phyloP scores from a whole-genome alignment of 805 yeast genomes.

The Wickerhamomyces chambardii region DNA sequence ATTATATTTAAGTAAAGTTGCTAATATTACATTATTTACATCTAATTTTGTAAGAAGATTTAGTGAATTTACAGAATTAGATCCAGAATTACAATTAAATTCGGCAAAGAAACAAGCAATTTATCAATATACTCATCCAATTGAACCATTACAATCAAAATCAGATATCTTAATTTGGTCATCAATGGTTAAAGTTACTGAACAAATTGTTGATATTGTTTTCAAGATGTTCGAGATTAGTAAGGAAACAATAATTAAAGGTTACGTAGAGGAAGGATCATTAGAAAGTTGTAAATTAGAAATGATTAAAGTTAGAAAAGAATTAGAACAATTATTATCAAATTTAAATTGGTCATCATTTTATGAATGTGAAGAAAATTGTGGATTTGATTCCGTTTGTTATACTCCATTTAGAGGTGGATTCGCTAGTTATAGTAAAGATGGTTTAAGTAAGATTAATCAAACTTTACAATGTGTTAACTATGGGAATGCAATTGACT shows the following conservation, averaged over 20 bases:
- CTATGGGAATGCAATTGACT: not conserved
- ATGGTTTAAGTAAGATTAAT: not conserved
- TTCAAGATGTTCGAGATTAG: constrained; percentile 26
- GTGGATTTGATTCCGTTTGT: constrained; percentile 41
- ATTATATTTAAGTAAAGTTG: constrained; percentile 11
- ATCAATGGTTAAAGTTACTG: constrained; percentile 31
- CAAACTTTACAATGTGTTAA: not conserved
- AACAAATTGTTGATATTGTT: constrained; percentile 24
- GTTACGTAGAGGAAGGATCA: constrained; percentile 8
- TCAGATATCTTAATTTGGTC: constrained; percentile 43
- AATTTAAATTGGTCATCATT: constrained; percentile 32
- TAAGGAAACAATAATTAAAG: constrained; percentile 14
- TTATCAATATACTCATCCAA: constrained; percentile 38
- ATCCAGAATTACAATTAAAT: constrained; percentile 9
- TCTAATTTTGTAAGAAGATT: constrained; percentile 39
- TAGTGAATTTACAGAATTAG: constrained; percentile 13
- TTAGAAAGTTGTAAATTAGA: constrained; percentile 8
- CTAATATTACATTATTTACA: constrained; percentile 30
- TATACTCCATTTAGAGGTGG: constrained; percentile 51
- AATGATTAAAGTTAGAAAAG: not conserved
- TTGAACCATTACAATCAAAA: constrained; percentile 24
- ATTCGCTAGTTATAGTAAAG: not conserved
- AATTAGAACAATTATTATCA: constrained; percentile 14
- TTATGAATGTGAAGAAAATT: constrained; percentile 30
- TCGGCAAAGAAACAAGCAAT: constrained; percentile 27